Evolutionary conservation across 805 yeast genomes (phyloP), one percentile per base, ranked within the genome.

Genomic region (Crinitomyces ghanaensis): DNA sequence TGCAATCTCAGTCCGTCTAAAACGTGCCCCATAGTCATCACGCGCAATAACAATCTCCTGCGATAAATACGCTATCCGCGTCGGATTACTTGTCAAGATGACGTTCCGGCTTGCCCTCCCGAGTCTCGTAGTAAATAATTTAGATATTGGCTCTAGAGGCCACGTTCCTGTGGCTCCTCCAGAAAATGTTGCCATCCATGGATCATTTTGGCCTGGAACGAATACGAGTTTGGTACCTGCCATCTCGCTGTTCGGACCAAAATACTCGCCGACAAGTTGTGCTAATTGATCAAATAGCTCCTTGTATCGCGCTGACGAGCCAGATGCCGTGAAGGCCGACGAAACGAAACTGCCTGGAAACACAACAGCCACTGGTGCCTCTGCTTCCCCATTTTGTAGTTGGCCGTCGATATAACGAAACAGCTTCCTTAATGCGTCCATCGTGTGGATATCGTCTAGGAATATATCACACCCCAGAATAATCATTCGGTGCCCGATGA

Each of bases 131-230:
- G 81, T 73, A 50, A 88, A 86, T 2, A 78, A 57, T 17, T 63
- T 60, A 0, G 97, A 94, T 2, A 91, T 66, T 1, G 74, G 65
- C 13, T 63, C 60, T 47, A 77, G 80, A 0, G 98, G 98, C 75
- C 83, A 75, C 6, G 66, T 41, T 1, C 70, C 56, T 2, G 58
- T 42, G 0, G 75, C 63, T 3, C 88, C 85, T 31, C 77, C 63
- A 1, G 80, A 67, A 30, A 68, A 69, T 35, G 76, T 63, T 1
- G 91, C 71, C 22, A 76, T 75, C 96, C 97, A 91, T 0, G 95
- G 95, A 56, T 91, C 99, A 44, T 83, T 80, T 26, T 73, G 72
- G 1, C 98, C 97, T 0, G 97, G 96, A 1, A 88, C 61, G 38
- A 91, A 70, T 1, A 84, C 58, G 19, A 91, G 54, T 33, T 77